Conservation (phyloP, 495 filamentous ascomycete genomes). For the Xylaria longipes region DNA sequence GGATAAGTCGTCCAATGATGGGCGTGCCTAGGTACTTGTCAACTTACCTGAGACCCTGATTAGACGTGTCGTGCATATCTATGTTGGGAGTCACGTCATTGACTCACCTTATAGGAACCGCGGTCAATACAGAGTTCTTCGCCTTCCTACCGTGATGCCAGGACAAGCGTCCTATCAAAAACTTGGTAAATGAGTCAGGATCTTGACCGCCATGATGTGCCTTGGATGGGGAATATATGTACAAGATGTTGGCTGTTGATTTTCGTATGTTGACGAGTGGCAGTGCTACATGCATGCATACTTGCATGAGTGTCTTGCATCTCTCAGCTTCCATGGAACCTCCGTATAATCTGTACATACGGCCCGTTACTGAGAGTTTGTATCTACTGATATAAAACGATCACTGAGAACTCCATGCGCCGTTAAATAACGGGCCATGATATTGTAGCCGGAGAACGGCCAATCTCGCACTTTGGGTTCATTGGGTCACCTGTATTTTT, state of each 20-base stretch:
- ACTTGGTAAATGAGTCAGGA: background rate
- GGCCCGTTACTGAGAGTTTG: background rate
- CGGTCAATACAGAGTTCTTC: background rate
- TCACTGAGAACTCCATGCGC: background rate
- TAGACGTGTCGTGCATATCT: background rate
- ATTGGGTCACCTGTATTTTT: background rate
- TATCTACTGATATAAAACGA: background rate
- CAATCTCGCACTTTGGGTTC: background rate
- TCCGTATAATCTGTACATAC: background rate
- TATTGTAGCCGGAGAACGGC: background rate
- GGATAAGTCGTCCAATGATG: background rate
- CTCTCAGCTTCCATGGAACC: background rate
- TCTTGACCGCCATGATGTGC: background rate
- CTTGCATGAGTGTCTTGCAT: background rate
- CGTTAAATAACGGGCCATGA: background rate
- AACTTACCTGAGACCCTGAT: background rate
- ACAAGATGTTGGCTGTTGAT: background rate
- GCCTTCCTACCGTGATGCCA: background rate
- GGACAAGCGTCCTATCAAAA: background rate
- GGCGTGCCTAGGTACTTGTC: background rate
- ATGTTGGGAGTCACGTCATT: background rate
- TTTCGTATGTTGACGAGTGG: background rate
- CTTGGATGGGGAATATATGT: background rate
- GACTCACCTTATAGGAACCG: background rate
- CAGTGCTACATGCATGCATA: background rate